Percentiles rank a stretch among this genome's conserved stretches.
These are phyloP conservation scores for Eucalyptus sp. DNA, from an alignment of 345 rosid genomes.

Conservation along the genomic window DNA sequence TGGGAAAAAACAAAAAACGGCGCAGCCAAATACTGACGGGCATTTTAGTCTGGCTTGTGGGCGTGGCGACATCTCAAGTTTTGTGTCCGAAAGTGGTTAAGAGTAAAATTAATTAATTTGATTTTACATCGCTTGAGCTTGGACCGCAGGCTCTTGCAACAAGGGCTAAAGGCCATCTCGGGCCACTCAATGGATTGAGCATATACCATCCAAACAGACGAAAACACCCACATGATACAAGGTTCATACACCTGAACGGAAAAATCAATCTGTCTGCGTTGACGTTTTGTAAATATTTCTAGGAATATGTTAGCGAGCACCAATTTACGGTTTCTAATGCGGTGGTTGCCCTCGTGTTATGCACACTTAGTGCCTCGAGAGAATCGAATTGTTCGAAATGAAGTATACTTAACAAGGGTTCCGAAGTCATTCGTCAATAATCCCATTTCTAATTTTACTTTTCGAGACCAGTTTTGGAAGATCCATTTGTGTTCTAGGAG, in stretches of 20 bases:
- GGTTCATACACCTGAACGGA: background rate
- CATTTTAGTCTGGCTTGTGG: background rate
- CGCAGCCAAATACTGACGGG: background rate
- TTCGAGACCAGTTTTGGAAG: background rate
- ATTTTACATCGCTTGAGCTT: background rate
- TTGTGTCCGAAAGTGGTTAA: background rate
- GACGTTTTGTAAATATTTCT: background rate
- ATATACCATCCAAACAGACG: background rate
- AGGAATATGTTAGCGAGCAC: background rate
- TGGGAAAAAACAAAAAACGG: background rate
- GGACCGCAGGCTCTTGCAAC: background rate
- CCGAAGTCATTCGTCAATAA: rapidly evolving
- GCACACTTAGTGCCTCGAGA: background rate
- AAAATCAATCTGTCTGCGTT: background rate
- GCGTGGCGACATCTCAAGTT: background rate
- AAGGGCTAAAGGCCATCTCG: background rate
- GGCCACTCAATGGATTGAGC: background rate
- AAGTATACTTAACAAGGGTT: background rate
- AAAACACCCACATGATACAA: background rate
- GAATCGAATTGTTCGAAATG: background rate
- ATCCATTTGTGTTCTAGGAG: background rate
- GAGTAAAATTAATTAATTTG: background rate
- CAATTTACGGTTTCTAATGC: rapidly evolving
- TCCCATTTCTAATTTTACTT: rapidly evolving
- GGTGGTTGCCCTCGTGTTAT: background rate